phyloP scores from a whole-genome alignment of 176 grass and related monocot genomes.

The Triticum timopheevii region DNA sequence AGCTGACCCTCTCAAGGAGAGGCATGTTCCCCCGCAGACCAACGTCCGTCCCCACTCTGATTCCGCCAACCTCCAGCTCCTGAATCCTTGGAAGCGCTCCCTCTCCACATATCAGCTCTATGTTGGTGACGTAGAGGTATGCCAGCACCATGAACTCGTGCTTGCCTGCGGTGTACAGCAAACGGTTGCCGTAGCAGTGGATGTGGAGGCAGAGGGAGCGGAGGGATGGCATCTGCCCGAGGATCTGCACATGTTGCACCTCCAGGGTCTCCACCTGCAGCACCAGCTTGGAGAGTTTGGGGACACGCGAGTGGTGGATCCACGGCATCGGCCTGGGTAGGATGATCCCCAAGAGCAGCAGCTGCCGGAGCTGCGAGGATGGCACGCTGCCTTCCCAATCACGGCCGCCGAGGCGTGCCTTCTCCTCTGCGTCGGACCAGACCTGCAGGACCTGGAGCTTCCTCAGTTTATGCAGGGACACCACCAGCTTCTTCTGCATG shows the following conservation, averaged over 20 bases:
- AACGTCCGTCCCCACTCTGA: too few relatives aligned
- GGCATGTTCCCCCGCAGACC: too few relatives aligned
- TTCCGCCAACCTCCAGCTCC: background rate
- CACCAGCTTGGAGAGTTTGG: background rate
- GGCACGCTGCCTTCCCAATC: background rate
- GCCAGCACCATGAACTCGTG: background rate
- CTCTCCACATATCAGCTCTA: background rate
- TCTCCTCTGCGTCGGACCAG: background rate
- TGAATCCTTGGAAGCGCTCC: background rate
- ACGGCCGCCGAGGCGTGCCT: background rate
- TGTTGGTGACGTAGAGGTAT: background rate
- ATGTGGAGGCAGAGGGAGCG: background rate
- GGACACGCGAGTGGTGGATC: background rate
- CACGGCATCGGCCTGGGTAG: background rate
- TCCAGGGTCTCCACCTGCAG: background rate
- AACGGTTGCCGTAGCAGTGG: background rate
- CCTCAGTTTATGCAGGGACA: background rate
- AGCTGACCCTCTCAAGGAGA: too few relatives aligned
- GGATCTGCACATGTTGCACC: background rate
- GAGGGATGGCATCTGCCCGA: background rate
- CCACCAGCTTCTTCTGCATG: background rate
- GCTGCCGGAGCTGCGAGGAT: background rate
- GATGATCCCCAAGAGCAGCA: background rate
- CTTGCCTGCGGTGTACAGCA: background rate
- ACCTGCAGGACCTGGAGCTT: background rate